Evolutionary conservation across 2,329 filamentous ascomycete genomes (phyloP).

Genomic region (Aspergillus hiratsukae): DNA sequence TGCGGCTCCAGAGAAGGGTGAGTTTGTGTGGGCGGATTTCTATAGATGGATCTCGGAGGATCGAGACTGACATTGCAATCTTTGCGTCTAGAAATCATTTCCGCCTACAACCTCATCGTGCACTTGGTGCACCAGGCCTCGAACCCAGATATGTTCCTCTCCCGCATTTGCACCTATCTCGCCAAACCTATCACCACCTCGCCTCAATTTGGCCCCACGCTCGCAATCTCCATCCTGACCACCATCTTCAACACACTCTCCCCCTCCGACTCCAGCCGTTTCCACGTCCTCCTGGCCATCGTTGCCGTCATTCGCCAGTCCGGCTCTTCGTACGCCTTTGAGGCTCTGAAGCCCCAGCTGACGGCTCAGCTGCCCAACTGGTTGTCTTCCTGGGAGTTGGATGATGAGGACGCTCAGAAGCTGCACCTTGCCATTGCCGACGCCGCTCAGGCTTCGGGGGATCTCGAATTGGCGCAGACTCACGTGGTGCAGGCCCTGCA

Average conservation of each 20-base stretch:
- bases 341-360: slow-evolving; percentile 77
- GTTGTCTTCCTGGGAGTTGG: slow-evolving; percentile 77
- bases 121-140: slow-evolving; percentile 85
- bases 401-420: slow-evolving; percentile 76
- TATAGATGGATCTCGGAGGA: neutral
- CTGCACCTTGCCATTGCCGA: slow-evolving; percentile 80
- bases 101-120: slow-evolving; percentile 94
- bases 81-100: slow-evolving; percentile 68
- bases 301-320: slow-evolving; percentile 73
- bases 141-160: slow-evolving; percentile 79
- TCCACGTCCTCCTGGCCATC: slow-evolving; percentile 86
- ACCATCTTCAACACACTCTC: slow-evolving; percentile 95
- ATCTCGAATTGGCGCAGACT: slow-evolving; percentile 70
- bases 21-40: slow-evolving; percentile 28
- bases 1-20: slow-evolving; percentile 80
- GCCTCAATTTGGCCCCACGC: slow-evolving; percentile 74
- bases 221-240: slow-evolving; percentile 85
- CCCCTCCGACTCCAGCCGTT: slow-evolving; percentile 71
- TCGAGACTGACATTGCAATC: slow-evolving; percentile 7
- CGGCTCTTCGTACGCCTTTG: slow-evolving; percentile 69
- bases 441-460: slow-evolving; percentile 70
- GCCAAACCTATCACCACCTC: slow-evolving; percentile 81
- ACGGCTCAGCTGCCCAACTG: slow-evolving; percentile 72
- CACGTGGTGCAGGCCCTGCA: slow-evolving; percentile 73
- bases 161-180: slow-evolving; percentile 84